A percentile compares a stretch with the other conserved stretches of the same genome.
These are phyloP conservation scores for Penicillium sumatraense DNA, from an alignment of 2,329 filamentous ascomycete genomes.

Conservation along the genomic window DNA sequence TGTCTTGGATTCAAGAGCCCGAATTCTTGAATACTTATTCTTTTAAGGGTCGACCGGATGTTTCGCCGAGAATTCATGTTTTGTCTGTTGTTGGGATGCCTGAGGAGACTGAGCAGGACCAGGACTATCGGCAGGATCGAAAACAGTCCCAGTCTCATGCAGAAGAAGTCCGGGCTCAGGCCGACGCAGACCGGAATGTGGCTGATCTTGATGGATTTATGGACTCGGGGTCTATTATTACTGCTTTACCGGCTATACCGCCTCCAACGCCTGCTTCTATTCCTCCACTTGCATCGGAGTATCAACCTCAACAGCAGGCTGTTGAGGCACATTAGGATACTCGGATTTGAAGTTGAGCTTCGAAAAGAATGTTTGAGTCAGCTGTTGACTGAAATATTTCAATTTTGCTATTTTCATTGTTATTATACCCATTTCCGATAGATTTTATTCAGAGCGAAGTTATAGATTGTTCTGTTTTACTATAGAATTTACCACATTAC, in stretches of 20 bases:
- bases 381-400: too few species aligned
- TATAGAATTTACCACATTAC: too few species aligned
- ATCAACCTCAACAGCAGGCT: slow-evolving; percentile 12
- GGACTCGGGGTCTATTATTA: slow-evolving; percentile 17
- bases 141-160: too few species aligned
- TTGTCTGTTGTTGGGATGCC: slow-evolving; percentile 31
- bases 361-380: too few species aligned
- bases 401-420: too few species aligned
- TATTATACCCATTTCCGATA: too few species aligned
- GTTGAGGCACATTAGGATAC: slow-evolving; percentile 15
- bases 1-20: slow-evolving; percentile 37
- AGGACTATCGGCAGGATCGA: too few species aligned
- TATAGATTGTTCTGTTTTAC: too few species aligned
- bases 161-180: too few species aligned
- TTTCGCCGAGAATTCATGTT: slow-evolving; percentile 37
- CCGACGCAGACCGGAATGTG: background rate
- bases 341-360: too few species aligned
- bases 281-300: slow-evolving; percentile 2
- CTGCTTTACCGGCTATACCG: slow-evolving; percentile 16
- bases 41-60: slow-evolving; percentile 32
- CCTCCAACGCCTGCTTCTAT: slow-evolving; percentile 7
- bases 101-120: slow-evolving; percentile 27
- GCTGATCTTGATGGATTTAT: background rate
- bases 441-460: too few species aligned
- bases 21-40: slow-evolving; percentile 36